phyloP scores from a whole-genome alignment of 257 asterid genomes.

The Ligustrum vulgare region DNA sequence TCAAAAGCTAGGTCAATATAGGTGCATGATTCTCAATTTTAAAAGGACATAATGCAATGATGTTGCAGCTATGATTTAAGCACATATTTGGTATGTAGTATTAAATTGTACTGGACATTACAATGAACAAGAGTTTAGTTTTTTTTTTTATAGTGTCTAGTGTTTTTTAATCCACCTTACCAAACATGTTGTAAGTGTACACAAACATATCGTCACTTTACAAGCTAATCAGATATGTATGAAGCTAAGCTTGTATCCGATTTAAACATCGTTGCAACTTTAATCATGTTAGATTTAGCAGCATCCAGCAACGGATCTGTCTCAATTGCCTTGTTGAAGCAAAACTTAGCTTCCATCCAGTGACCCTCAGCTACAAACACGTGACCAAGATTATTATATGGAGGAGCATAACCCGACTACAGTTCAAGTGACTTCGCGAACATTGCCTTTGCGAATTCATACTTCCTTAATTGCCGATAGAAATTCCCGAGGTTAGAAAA shows the following conservation, averaged over 20 bases:
- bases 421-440: constrained; percentile 8
- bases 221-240: constrained; percentile 19
- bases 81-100: neutral
- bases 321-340: constrained; percentile 78
- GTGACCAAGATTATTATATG: neutral
- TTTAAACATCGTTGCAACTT: constrained; percentile 53
- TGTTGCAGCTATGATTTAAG: constrained; percentile 1
- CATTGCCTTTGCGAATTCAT: constrained; percentile 76
- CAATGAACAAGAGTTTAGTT: too few species aligned
- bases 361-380: too few species aligned
- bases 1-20: neutral
- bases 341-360: constrained; percentile 46
- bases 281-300: constrained; percentile 78
- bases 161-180: neutral
- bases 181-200: neutral
- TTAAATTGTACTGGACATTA: neutral
- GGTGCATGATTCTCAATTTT: constrained; percentile 1
- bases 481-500: constrained; percentile 88
- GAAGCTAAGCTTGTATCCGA: constrained; percentile 33
- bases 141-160: too few species aligned
- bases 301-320: constrained; percentile 87
- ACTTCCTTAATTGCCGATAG: constrained; percentile 69
- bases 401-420: too few species aligned
- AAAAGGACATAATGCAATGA: neutral
- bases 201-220: constrained; percentile 18